Base-by-base conservation (phyloP, 2,329 filamentous ascomycete species). In the Elsinoe australis region DNA sequence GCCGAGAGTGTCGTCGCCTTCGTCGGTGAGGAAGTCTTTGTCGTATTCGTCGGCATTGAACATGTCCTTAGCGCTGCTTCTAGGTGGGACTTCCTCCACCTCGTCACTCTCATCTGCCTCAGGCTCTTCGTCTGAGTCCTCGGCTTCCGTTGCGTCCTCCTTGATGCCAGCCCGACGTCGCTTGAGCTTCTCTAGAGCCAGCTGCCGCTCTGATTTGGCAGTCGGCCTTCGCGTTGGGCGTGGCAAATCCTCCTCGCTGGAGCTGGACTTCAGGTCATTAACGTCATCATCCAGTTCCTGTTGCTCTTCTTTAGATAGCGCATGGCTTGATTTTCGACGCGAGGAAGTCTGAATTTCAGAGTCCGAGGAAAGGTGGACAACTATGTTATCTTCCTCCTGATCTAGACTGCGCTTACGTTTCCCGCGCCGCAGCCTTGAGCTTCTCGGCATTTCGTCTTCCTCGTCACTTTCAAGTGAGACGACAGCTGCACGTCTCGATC, bases 11-110 rank as follows among this genome's bases (percentile, higher is more conserved):
- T 72, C 71, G 4, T 79, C 80, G 18, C 83, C 78, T 36, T 83
- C 67, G n/a, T 65, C 70, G 1, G 74, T 69, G 15, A 89, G 73
- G 52, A 87, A 87, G 51, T 78, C 77, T 2, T 78, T 74, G 22
- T 80, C 76, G 19, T 80, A 74, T 6, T 71, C 66, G 15, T 61
- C 72, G n/a, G 73, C 66, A 31, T 72, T 67, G 56, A 78, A 70
- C 58, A 71, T 67, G 22, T 67, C 62, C 53, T 61, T 61, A 47
- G 21, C 34, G 28, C 46, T 45, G 19, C 53, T 53, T 18, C 50
- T 50, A 5, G 32, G 50, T 2, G 45, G 41, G 1, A 52, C 35
- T 26, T 66, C 50, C 7, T 66, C 61, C 10, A 65, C 51, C 17
- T 59, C 54, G 15, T 57, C 51, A 3, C 50, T 51, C 24, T 54